A percentile compares a stretch with the other conserved stretches of the same genome.
Conservation (phyloP, 345 rosid genomes). For the Moricandia moricandioides region DNA sequence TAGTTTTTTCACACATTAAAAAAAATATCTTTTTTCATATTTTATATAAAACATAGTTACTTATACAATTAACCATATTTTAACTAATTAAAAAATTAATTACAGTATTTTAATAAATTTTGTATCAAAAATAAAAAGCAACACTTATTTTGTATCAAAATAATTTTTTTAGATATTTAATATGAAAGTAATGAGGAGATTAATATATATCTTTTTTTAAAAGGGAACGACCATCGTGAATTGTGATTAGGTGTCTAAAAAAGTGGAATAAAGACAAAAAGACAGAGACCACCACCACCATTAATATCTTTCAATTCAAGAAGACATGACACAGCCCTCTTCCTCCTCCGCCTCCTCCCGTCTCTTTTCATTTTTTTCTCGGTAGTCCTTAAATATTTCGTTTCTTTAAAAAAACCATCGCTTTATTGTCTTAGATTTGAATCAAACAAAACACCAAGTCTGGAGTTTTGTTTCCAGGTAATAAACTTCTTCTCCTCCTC, state of each 20-base stretch:
- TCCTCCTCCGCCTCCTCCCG: constrained; percentile 23
- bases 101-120: too few species aligned
- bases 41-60: too few species aligned
- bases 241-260: constrained; percentile 33
- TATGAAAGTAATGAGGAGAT: too few species aligned
- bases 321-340: constrained; percentile 34
- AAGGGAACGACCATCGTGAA: constrained; percentile 26
- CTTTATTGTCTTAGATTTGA: not conserved
- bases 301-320: constrained; percentile 36
- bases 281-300: constrained; percentile 37
- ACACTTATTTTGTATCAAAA: too few species aligned
- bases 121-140: too few species aligned
- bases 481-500: not conserved
- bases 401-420: not conserved
- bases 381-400: not conserved
- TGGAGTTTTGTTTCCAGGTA: constrained; percentile 26
- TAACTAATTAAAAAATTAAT: too few species aligned
- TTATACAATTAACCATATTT: too few species aligned
- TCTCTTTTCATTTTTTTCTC: constrained; percentile 22
- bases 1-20: too few species aligned
- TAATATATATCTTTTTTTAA: not conserved
- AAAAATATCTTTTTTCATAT: too few species aligned
- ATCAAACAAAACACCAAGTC: not conserved
- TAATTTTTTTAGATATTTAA: too few species aligned
- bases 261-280: constrained; percentile 39